phyloP scores from a whole-genome alignment of 2,329 filamentous ascomycete species.

The Alternaria brassicicola region DNA sequence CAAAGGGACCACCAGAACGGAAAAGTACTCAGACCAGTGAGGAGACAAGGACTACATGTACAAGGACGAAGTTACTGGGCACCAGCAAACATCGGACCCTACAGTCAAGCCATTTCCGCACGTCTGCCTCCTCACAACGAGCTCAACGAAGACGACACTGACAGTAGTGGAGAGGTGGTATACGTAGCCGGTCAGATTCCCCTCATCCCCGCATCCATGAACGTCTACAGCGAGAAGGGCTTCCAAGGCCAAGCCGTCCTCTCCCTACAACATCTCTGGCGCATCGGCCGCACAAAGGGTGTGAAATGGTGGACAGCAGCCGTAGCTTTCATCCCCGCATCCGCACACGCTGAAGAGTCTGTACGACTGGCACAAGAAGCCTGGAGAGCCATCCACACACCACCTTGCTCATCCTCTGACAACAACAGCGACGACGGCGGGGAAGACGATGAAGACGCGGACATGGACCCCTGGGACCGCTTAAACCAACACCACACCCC shows the following conservation, averaged over 20 bases:
- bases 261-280: slow-evolving; percentile 86
- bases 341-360: slow-evolving; percentile 10
- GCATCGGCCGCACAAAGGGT: slow-evolving; percentile 74
- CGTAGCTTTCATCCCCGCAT: slow-evolving; percentile 58
- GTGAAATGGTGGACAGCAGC: slow-evolving; percentile 77
- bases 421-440: slow-evolving; percentile 58
- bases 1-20: slow-evolving; percentile 28
- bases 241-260: slow-evolving; percentile 69
- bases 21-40: neutral
- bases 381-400: slow-evolving; percentile 51
- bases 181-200: slow-evolving; percentile 91
- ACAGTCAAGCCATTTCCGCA: slow-evolving; percentile 82
- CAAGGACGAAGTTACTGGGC: slow-evolving; percentile 97
- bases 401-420: neutral
- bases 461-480: slow-evolving; percentile 70
- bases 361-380: slow-evolving; percentile 50
- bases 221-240: slow-evolving; percentile 50
- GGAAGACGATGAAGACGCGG: slow-evolving; percentile 45
- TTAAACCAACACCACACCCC: slow-evolving; percentile 64
- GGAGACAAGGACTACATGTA: slow-evolving; percentile 73
- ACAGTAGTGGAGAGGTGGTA: slow-evolving; percentile 51
- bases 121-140: slow-evolving; percentile 42
- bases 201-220: slow-evolving; percentile 80
- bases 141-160: slow-evolving; percentile 16
- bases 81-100: slow-evolving; percentile 95